These are phyloP conservation scores for Candida sonorensis DNA, from an alignment of 805 yeast genomes.

Conservation along the genomic window DNA sequence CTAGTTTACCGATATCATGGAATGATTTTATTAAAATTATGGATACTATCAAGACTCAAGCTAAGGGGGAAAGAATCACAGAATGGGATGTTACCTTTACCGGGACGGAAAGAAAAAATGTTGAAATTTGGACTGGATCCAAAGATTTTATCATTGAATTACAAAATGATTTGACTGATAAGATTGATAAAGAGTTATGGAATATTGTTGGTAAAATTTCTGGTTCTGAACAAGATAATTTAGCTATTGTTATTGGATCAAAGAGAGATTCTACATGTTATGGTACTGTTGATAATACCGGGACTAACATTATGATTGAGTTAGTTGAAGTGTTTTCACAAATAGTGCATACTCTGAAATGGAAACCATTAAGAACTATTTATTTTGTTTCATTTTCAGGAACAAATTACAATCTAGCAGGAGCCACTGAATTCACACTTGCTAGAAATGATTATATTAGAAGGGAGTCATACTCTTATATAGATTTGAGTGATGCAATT, in stretches of 20 bases:
- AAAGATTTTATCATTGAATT: constrained; percentile 20
- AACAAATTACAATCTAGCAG: constrained; percentile 72
- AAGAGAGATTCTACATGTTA: constrained; percentile 61
- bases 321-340: constrained; percentile 61
- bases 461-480: constrained; percentile 58
- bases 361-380: constrained; percentile 81
- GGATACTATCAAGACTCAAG: constrained; percentile 25
- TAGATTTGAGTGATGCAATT: constrained; percentile 67
- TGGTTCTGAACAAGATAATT: constrained; percentile 74
- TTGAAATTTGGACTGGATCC: constrained; percentile 41
- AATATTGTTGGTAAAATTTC: constrained; percentile 70
- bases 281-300: constrained; percentile 75
- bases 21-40: constrained; percentile 51
- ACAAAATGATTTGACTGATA: constrained; percentile 34
- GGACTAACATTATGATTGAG: constrained; percentile 67
- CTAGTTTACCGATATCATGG: constrained; percentile 73
- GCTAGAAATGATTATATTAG: constrained; percentile 43
- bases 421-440: constrained; percentile 74
- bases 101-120: constrained; percentile 12
- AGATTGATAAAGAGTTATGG: constrained; percentile 63
- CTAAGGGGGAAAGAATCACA: constrained; percentile 31
- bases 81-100: constrained; percentile 31
- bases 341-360: constrained; percentile 55
- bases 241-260: constrained; percentile 75
- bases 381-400: constrained; percentile 85